These are phyloP conservation scores for Candida bentonensis DNA, from an alignment of 805 yeast genomes.

Conservation along the genomic window DNA sequence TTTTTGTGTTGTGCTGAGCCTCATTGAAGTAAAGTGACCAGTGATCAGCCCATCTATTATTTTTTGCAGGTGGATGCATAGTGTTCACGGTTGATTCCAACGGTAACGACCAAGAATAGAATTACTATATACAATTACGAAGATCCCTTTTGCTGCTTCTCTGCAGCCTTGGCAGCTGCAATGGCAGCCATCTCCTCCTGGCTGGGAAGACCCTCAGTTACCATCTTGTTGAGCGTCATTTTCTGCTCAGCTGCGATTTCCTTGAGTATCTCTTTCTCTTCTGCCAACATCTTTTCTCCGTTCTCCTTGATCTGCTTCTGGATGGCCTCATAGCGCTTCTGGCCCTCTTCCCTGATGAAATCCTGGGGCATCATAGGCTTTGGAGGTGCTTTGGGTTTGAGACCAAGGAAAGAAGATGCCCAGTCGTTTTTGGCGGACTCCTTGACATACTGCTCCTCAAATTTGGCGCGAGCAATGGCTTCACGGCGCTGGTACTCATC, in stretches of 20 bases:
- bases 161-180: conserved; percentile 5
- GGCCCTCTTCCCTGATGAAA: conserved; percentile 81
- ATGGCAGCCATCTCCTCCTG: conserved; percentile 22
- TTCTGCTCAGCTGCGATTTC: conserved; percentile 74
- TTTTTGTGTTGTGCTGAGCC: no score
- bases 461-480: conserved; percentile 53
- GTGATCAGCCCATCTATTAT: no score
- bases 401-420: conserved; percentile 51
- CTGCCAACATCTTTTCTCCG: conserved; percentile 37
- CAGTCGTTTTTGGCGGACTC: conserved; percentile 30
- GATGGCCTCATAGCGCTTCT: conserved; percentile 72
- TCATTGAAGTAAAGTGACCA: no score
- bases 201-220: conserved; percentile 46
- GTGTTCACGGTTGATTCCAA: neutral
- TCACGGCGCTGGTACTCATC: conserved; percentile 76
- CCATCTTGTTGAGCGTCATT: conserved; percentile 69
- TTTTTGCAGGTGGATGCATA: no score
- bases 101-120: neutral
- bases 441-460: conserved; percentile 25
- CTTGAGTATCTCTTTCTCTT: conserved; percentile 35
- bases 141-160: conserved; percentile 1
- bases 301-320: conserved; percentile 76
- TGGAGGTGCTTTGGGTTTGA: conserved; percentile 34
- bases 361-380: conserved; percentile 75
- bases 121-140: neutral